Evolutionary conservation across 1,284 basidiomycete genomes (phyloP), one percentile per base, ranked within the genome.

Genomic region (Sporisorium exsertum): DNA sequence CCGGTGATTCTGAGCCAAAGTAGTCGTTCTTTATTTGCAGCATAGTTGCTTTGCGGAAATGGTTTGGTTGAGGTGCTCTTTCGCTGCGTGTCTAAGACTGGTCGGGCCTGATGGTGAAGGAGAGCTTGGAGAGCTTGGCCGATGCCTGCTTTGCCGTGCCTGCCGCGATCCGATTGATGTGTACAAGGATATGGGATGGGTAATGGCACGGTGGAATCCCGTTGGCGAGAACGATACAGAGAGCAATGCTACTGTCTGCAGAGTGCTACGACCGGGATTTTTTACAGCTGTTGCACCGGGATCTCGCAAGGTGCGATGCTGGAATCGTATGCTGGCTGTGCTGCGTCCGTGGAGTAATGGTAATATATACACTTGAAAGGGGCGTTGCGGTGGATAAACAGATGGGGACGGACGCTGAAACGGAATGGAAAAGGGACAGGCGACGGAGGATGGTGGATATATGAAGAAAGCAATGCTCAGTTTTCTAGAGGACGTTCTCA

Each of bases 21-120:
- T 76, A 76, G 27, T 74, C 66, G 55, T 35, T 61, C 52, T 66
- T 74, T 5, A 13, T 29, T 26, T 69, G 55, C 54, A 61, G 22
- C 66, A 60, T 74, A 13, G 7, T 20, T 35, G 33, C 7, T 12
- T 18, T 40, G 37, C 15, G 37, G 4, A 3, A 18, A 16, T 16
- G 16, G 16, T 40, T 40, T 10, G 10, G 32, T 24, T 8, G 4
- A 8, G 37, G 35, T 16, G 35, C 13, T 35, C 16, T 9, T 4
- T 33, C 22, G 20, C 18, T 16, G 20, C 24, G 33, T 7, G 33
- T 26, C n/a, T 16, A 10, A 22, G 26, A 15, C 1, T 7, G 22
- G 16, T 43, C 53, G 22, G 52, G 10, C 20, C 12, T 22, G 20
- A 45, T 2, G 43, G 9, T 45, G n/a, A 12, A 12, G 3, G 20